Evolutionary conservation across 768 basidiomycete genomes (phyloP).

Genomic region (Russula lepida): DNA sequence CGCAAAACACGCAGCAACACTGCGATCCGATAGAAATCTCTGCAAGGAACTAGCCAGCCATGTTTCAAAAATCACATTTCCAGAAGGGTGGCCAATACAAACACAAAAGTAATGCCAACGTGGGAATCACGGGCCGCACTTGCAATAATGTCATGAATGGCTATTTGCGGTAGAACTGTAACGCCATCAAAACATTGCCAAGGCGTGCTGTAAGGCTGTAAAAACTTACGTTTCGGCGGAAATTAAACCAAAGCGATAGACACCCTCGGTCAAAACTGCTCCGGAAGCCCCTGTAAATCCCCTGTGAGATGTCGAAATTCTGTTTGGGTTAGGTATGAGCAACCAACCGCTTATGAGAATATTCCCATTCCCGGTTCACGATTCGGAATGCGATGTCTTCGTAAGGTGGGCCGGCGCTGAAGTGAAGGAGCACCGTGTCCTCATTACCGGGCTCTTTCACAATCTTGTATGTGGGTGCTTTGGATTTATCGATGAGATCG

Average conservation of each 20-base stretch:
- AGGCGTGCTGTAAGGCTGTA: slow-evolving; percentile 9
- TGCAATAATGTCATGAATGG: slow-evolving; percentile 13
- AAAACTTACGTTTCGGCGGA: slow-evolving; percentile 76
- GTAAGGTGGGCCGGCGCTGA: slow-evolving; percentile 95
- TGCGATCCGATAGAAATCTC: slow-evolving; percentile 18
- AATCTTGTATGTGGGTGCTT: slow-evolving; percentile 94
- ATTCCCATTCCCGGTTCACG: slow-evolving; percentile 97
- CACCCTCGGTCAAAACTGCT: slow-evolving; percentile 97
- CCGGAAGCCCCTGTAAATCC: slow-evolving; percentile 69
- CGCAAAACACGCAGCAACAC: slow-evolving; percentile 7
- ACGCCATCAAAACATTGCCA: slow-evolving; percentile 20
- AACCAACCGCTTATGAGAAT: slow-evolving; percentile 83
- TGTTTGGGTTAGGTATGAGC: background rate
- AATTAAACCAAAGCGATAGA: slow-evolving; percentile 92
- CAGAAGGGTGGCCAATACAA: slow-evolving; percentile 21
- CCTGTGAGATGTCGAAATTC: slow-evolving; percentile 10
- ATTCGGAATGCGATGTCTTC: slow-evolving; percentile 99
- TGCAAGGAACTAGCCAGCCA: slow-evolving; percentile 9
- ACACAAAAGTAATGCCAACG: slow-evolving; percentile 16
- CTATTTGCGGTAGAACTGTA: slow-evolving; percentile 75
- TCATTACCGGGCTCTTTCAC: slow-evolving; percentile 91
- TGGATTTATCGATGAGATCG: slow-evolving; percentile 95
- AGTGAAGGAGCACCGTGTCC: slow-evolving; percentile 88
- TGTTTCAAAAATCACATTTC: slow-evolving; percentile 28
- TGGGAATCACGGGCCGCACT: slow-evolving; percentile 19